A percentile compares a stretch with the other conserved stretches of the same genome.
Evolutionary conservation across 2,329 filamentous ascomycete species (phyloP).

Genomic region (Teratosphaeria zuluensis): DNA sequence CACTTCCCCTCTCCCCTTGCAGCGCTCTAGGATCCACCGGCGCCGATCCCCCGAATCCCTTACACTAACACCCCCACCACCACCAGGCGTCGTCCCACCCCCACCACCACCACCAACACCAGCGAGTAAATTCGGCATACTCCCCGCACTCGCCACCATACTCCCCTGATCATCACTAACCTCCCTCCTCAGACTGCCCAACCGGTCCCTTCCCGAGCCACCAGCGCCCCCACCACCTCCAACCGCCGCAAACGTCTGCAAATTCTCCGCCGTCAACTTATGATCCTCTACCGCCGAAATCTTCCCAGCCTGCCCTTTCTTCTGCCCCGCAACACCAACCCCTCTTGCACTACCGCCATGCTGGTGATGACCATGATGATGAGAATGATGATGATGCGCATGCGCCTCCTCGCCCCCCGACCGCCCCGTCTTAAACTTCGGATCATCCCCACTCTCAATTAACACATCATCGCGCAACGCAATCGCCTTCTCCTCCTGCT

Average conservation of each 20-base stretch:
- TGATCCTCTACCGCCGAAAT: neutral
- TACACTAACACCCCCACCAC: neutral
- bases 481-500: slow-evolving; percentile 47
- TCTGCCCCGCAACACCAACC: too few relatives aligned
- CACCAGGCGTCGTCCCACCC: too few relatives aligned
- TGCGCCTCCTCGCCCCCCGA: slow-evolving; percentile 11
- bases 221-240: too few relatives aligned
- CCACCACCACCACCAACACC: too few relatives aligned
- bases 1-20: neutral
- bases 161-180: slow-evolving; percentile 4
- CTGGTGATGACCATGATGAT: too few relatives aligned
- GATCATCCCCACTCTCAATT: slow-evolving; percentile 37
- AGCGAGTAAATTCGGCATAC: neutral
- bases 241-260: slow-evolving; percentile 17
- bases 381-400: neutral
- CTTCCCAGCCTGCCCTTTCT: too few relatives aligned
- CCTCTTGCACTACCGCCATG: too few relatives aligned
- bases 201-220: neutral
- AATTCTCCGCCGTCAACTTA: slow-evolving; percentile 20
- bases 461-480: slow-evolving; percentile 46
- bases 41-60: neutral
- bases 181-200: slow-evolving; percentile 7
- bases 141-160: neutral
- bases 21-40: neutral
- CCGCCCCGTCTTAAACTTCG: slow-evolving; percentile 18